Evolutionary conservation across 768 basidiomycete genomes (phyloP), one percentile per base, ranked within the genome.

Genomic region (Boletus insuetus): DNA sequence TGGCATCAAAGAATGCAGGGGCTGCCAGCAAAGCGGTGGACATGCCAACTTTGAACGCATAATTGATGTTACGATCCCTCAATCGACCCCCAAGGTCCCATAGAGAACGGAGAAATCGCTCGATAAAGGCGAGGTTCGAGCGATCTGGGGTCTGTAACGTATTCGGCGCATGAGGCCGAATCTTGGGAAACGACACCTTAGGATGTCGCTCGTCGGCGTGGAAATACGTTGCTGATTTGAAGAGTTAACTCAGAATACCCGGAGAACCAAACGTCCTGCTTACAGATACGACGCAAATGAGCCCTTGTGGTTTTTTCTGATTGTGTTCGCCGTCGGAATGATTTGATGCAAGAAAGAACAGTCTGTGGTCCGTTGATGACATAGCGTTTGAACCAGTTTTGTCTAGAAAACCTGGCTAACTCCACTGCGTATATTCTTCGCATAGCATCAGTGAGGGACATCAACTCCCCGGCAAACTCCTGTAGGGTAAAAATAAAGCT

Each of bases 401-500:
- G 62, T 41, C 68, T 60, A 16, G 65, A 64, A 0, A 68, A 65
- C 42, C 74, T 73, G 24, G 77, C 75, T 51, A 82, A 77, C 66
- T 92, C 87, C 38, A 84, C 81, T 51, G 74, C 79, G 51, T 89
- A 87, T 44, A 98, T 86, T 53, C 86, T 79, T 48, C 84, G 79
- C 79, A 98, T 90, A 9, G 91, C 86, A 66, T 94, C 91, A 0
- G 91, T 80, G 12, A 98, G 82, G 19, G 83, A 84, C 32, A 88
- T 77, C 48, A 96, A 71, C 69, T 98, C 96, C 54, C 81, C 77
- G 9, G 91, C 82, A 67, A 98, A 98, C 67, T 98, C 97, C 72
- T 99, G 94, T 42, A 98, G 69, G 0, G 94, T 96, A 72, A 98
- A 99, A 59, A 97, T 89, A 73, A 96, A 98, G 75, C 94, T 97